Conservation (phyloP, 805 yeast genomes). For the Barnettozyma californica region DNA sequence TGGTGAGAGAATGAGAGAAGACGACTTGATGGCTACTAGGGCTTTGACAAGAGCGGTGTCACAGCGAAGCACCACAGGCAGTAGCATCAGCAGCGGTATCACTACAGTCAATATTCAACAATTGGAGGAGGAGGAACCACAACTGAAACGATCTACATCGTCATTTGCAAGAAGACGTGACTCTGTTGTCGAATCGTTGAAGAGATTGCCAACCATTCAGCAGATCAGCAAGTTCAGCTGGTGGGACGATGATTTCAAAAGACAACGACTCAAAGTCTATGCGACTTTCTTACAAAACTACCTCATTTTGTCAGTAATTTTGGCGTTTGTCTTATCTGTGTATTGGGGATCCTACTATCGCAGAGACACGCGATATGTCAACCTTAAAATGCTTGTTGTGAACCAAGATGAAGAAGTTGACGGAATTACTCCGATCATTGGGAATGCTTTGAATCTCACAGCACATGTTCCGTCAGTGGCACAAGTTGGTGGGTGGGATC, state of each 20-base stretch:
- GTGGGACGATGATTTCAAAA: slow-evolving; percentile 18
- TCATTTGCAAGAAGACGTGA: slow-evolving; percentile 4
- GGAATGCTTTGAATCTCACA: slow-evolving; percentile 10
- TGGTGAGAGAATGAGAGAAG: slow-evolving; percentile 8
- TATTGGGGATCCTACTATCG: slow-evolving; percentile 30
- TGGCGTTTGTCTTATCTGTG: slow-evolving; percentile 24
- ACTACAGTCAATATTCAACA: background rate
- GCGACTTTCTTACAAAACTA: slow-evolving; percentile 16
- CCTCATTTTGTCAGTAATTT: slow-evolving; percentile 20
- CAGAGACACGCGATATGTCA: slow-evolving; percentile 9
- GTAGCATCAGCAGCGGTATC: background rate
- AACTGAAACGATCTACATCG: background rate
- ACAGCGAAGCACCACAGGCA: background rate
- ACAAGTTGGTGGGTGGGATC: slow-evolving; percentile 26
- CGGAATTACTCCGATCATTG: slow-evolving; percentile 17
- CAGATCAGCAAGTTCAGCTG: slow-evolving; percentile 16
- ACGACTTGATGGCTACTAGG: slow-evolving; percentile 12
- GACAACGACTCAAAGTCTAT: slow-evolving; percentile 16
- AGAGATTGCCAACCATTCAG: slow-evolving; percentile 11
- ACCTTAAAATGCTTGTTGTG: slow-evolving; percentile 23
- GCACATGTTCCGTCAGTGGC: slow-evolving; percentile 1
- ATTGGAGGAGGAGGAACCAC: background rate
- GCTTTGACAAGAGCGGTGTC: slow-evolving; percentile 5
- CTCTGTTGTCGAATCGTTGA: slow-evolving; percentile 16
- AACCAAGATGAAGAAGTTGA: slow-evolving; percentile 19